phyloP scores from a whole-genome alignment of 2,329 filamentous ascomycete genomes.

The Orbilia oligospora region DNA sequence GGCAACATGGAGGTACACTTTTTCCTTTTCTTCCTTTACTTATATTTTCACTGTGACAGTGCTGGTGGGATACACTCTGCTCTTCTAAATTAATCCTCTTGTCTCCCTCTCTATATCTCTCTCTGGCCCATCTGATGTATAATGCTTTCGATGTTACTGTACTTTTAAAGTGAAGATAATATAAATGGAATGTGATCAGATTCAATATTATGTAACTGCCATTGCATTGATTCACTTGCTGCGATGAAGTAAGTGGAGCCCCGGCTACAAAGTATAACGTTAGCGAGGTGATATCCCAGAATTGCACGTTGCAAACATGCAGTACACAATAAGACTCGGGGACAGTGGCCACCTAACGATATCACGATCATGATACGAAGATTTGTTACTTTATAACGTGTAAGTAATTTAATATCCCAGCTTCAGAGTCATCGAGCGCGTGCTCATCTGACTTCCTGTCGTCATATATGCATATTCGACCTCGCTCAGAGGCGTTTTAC shows the following conservation, averaged over 20 bases:
- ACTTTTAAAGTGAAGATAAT: conserved; percentile 26
- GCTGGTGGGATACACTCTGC: conserved; percentile 17
- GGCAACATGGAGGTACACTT: conserved; percentile 28
- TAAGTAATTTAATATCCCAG: neutral
- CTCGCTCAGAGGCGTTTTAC: neutral
- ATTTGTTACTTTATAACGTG: no score
- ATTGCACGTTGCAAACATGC: no score
- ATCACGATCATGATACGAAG: neutral
- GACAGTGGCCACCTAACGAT: no score
- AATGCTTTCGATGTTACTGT: neutral
- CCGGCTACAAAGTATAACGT: no score
- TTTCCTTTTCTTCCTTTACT: neutral
- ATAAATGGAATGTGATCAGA: conserved; percentile 3
- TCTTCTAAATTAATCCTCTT: conserved; percentile 16
- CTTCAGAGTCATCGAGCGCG: conserved; percentile 1
- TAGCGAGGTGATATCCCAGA: no score
- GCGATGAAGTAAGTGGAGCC: no score
- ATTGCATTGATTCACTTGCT: no score
- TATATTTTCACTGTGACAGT: conserved; percentile 4
- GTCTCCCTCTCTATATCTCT: neutral
- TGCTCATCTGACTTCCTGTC: conserved; percentile 5
- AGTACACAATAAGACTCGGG: no score
- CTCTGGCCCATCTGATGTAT: neutral
- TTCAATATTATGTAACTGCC: neutral
- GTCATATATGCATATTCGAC: neutral